phyloP scores from a whole-genome alignment of 495 filamentous ascomycete genomes.

The Ascobolus immersus region DNA sequence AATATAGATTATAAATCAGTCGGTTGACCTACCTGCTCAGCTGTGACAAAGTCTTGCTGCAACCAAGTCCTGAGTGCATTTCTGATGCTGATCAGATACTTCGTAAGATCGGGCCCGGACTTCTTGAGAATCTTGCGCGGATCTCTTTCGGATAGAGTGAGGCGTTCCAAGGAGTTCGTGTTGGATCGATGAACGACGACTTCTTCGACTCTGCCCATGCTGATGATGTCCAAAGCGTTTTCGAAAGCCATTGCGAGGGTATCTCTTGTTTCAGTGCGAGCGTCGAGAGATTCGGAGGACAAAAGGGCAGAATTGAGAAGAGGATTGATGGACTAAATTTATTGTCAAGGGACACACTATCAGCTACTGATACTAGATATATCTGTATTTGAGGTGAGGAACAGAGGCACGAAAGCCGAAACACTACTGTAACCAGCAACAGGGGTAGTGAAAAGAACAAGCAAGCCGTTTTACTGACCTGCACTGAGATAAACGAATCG shows the following conservation, averaged over 20 bases:
- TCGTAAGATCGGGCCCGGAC: too few relatives aligned
- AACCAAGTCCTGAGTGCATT: too few relatives aligned
- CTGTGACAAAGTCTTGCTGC: too few relatives aligned
- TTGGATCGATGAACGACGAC: background rate
- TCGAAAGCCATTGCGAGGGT: background rate
- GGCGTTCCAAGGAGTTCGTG: too few relatives aligned
- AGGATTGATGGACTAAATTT: conserved; percentile 33
- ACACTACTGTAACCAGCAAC: conserved; percentile 8
- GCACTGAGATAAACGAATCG: conserved; percentile 10
- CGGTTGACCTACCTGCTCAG: too few relatives aligned
- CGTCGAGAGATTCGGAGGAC: conserved; percentile 2
- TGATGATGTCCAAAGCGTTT: background rate
- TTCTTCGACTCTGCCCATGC: background rate
- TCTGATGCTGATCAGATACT: too few relatives aligned
- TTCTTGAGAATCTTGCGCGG: too few relatives aligned
- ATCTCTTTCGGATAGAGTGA: too few relatives aligned
- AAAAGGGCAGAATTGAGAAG: conserved; percentile 35
- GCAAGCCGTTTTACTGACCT: conserved; percentile 24
- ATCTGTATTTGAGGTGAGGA: conserved; percentile 15
- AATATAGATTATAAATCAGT: conserved; percentile 3
- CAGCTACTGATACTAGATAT: too few relatives aligned
- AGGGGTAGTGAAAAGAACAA: conserved; percentile 4
- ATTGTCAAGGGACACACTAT: too few relatives aligned
- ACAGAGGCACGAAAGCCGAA: conserved; percentile 7
- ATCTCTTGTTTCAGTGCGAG: background rate